Conservation (phyloP, 768 basidiomycete genomes). For the Mycena albidolilacea region DNA sequence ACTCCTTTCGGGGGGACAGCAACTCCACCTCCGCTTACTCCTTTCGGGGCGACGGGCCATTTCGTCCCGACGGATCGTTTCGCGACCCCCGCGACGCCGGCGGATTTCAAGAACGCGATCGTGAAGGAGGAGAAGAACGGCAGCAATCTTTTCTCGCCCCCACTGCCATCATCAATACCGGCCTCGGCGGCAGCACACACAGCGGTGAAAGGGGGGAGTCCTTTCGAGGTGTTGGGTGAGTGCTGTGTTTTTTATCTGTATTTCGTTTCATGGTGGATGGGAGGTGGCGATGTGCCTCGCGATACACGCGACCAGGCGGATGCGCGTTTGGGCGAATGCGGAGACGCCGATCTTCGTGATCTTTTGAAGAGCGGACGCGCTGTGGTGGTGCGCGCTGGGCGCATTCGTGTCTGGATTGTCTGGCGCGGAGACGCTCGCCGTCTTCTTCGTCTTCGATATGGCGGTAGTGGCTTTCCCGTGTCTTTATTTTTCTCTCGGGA, state of each 20-base stretch:
- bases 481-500: not conserved
- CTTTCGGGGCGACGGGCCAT: not conserved
- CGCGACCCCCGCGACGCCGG: not conserved
- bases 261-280: not conserved
- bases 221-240: slow-evolving; percentile 35
- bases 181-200: slow-evolving; percentile 10
- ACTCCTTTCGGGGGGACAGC: slow-evolving; percentile 37
- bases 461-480: no score
- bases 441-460: no score
- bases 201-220: slow-evolving; percentile 35
- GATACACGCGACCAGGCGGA: no score
- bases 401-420: no score
- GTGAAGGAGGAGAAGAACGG: not conserved
- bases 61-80: not conserved
- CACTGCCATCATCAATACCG: not conserved
- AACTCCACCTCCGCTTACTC: not conserved
- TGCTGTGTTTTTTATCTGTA: not conserved
- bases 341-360: no score
- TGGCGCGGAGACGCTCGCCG: no score
- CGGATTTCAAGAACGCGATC: not conserved
- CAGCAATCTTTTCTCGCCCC: slow-evolving; percentile 41
- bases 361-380: no score
- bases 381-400: no score
- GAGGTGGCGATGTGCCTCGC: no score
- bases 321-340: not conserved